Evolutionary conservation across 371 early-diverging fungal species (phyloP), one percentile per base, ranked within the genome.

Genomic region (Apophysomyces ossiformis): DNA sequence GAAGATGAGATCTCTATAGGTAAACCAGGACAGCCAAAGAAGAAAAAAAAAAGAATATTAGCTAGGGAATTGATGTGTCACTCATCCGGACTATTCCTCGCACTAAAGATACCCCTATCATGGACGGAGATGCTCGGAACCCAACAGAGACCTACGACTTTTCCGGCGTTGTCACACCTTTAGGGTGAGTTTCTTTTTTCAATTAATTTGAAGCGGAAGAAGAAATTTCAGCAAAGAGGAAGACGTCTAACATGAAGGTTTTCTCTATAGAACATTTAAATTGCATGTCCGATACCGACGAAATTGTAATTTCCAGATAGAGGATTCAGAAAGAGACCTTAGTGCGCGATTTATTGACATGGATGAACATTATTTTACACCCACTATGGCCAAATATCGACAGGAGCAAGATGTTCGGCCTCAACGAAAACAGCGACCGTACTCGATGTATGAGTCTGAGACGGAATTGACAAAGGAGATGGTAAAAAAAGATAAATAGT

Each of bases 261-360:
- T 50, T 59, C 35, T 43, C 38, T 37, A 69, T 73, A 91, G 93
- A 11, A 82, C 86, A 1, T 90, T 96, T 61, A 79, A 84, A 8
- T 73, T 96, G 41, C 87, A 89, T 61, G 93, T 92, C 26, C 84
- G 81, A 41, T 95, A 93, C 71, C 91, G 95, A 16, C 81, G 85
- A 50, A 92, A 93, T 54, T 92, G 92, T 71, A 90, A 92, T 65
- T 95, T 96, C 71, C 76, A 83, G 35, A 80, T 90, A 15, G 90
- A 90, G 37, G 84, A 88, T 63, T 73, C 85, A 5, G 87, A 89
- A 65, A 73, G 79, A 7, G 75, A 86, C 41, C 60, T 87, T n/a
- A 81, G 78, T 66, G 72, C 83, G 2, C 83, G 79, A 11, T 84
- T 89, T 58, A 75, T 83, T n/a, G 91, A 91, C 38, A 75, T 90